Evolutionary conservation across 1,284 basidiomycete genomes (phyloP), one percentile per base, ranked within the genome.

Genomic region (Melampsora americana): DNA sequence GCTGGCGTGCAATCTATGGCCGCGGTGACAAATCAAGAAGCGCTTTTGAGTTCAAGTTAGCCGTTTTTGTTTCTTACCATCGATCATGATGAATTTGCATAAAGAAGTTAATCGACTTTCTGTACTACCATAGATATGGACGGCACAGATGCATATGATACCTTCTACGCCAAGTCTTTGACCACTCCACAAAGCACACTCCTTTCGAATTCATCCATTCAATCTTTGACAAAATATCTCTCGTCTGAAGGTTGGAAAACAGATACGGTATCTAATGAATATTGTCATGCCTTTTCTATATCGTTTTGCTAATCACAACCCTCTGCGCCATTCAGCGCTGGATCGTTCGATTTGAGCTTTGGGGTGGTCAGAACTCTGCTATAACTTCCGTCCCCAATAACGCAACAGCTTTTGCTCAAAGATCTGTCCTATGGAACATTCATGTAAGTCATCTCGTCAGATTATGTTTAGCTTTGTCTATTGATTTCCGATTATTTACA

Each of bases 121-220:
- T 28, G 32, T 14, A 3, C 44, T 9, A 32, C 35, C 35, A 35
- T 35, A 72, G 70, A 61, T n/a, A 44, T 72, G 5, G 61, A 72
- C 50, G 60, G 64, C 28, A 50, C 39, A 16, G 14, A 23, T n/a
- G 61, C 64, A 66, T 61, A 72, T 56, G 79, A 80, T 59, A 72
- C 78, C 26, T 80, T 80, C 67, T 80, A 79, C 62, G 79, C 79
- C 30, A 80, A 81, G 75, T 67, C 60, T 16, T 67, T 81, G 42
- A 78, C 79, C 66, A 81, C 79, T 18, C 79, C 80, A 18, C 62
- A 73, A 62, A 61, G 62, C 1, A 32, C 39, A 20, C 79, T 78
- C 16, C 42, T 81, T 48, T 73, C 78, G 28, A 35, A 73, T 14
- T 56, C 75, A 32, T 77, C 78, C n/a, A 20, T 79, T 9, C 35